Percentiles rank a stretch among this genome's conserved stretches.
Conservation (phyloP, 345 rosid genomes). For the Citrus sinensis region DVS_A1.0 CM039163.1:3317001-3317500, state of each 20-base stretch:
- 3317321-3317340: conserved; percentile 46
- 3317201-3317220: conserved; percentile 49
- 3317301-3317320: conserved; percentile 44
- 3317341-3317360: conserved; percentile 64
- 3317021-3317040: conserved; percentile 60
- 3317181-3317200: conserved; percentile 63
- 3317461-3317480: conserved; percentile 59
- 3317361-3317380: conserved; percentile 55
- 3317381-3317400: conserved; percentile 42
- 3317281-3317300: conserved; percentile 37
- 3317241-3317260: conserved; percentile 52
- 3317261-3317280: conserved; percentile 56
- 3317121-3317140: conserved; percentile 53
- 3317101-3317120: conserved; percentile 52
- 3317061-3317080: conserved; percentile 43
- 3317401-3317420: conserved; percentile 57
- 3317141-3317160: conserved; percentile 57
- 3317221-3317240: conserved; percentile 44
- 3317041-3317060: conserved; percentile 48
- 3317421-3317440: conserved; percentile 56
- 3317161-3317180: conserved; percentile 53
- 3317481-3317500: conserved; percentile 67
- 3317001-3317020: conserved; percentile 48
- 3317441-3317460: conserved; percentile 47
- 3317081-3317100: conserved; percentile 48